Percentiles rank a stretch among this genome's conserved stretches.
phyloP scores from a whole-genome alignment of 441 rosid species.

The Euphorbia schlechtendalii region DNA sequence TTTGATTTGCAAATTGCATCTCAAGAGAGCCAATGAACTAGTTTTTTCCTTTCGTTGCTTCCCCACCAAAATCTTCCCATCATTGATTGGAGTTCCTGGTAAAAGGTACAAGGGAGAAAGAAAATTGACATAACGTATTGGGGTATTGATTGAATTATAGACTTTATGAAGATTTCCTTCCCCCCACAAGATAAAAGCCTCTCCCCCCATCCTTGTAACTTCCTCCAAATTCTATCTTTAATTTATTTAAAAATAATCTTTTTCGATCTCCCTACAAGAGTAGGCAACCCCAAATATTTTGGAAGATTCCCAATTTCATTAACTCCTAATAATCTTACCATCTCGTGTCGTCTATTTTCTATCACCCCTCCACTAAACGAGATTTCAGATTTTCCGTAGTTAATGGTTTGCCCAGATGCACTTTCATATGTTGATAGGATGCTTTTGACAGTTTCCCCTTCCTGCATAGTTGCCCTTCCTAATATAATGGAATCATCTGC shows the following conservation, averaged over 20 bases:
- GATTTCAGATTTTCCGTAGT: background rate
- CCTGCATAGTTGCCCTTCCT: no score
- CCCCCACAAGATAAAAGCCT: background rate
- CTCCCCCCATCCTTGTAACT: background rate
- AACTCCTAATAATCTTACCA: background rate
- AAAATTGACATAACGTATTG: background rate
- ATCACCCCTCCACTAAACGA: background rate
- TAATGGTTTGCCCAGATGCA: background rate
- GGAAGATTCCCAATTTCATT: background rate
- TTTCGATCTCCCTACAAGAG: background rate
- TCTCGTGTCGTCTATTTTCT: background rate
- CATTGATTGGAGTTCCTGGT: background rate
- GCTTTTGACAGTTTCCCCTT: no score
- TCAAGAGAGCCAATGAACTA: background rate
- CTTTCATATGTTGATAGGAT: background rate
- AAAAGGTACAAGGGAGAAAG: background rate
- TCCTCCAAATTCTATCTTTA: background rate
- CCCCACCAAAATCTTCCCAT: background rate
- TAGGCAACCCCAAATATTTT: background rate
- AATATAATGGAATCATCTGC: no score
- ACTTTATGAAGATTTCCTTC: background rate
- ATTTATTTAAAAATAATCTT: background rate
- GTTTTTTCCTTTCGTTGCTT: background rate
- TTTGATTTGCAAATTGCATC: background rate
- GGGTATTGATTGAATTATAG: background rate